Conservation (phyloP, 2,329 filamentous ascomycete genomes). For the Cephalotrichum gorgonifer region DNA sequence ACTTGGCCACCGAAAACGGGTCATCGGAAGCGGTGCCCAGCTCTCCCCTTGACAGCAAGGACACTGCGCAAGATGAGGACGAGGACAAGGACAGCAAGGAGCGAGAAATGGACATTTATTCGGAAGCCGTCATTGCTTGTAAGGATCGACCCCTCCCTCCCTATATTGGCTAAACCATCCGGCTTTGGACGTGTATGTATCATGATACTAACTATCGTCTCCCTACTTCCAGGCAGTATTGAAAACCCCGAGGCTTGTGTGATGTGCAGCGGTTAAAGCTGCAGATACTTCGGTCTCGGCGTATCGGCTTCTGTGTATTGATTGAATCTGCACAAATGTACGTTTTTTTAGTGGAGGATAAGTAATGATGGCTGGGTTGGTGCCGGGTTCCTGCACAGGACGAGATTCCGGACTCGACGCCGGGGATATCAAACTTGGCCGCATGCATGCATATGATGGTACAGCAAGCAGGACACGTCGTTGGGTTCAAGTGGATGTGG, state of each 20-base stretch:
- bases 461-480: not conserved
- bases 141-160: conserved; percentile 27
- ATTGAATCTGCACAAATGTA: no score
- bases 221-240: conserved; percentile 59
- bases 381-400: not conserved
- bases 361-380: not conserved
- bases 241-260: conserved; percentile 91
- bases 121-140: conserved; percentile 83
- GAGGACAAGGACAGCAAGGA: conserved; percentile 59
- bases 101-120: conserved; percentile 87
- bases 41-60: conserved; percentile 41
- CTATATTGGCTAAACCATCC: not conserved
- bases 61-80: conserved; percentile 59
- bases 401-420: not conserved
- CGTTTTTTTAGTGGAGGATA: not conserved
- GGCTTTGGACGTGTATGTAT: not conserved
- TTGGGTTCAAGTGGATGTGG: not conserved
- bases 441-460: not conserved
- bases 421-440: not conserved
- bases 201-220: not conserved
- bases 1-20: conserved; percentile 65
- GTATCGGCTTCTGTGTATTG: not conserved
- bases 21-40: not conserved
- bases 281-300: not conserved
- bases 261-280: conserved; percentile 85